Evolutionary conservation across 495 filamentous ascomycete species (phyloP), one percentile per base, ranked within the genome.

Genomic region (Immersiella caudata): DNA sequence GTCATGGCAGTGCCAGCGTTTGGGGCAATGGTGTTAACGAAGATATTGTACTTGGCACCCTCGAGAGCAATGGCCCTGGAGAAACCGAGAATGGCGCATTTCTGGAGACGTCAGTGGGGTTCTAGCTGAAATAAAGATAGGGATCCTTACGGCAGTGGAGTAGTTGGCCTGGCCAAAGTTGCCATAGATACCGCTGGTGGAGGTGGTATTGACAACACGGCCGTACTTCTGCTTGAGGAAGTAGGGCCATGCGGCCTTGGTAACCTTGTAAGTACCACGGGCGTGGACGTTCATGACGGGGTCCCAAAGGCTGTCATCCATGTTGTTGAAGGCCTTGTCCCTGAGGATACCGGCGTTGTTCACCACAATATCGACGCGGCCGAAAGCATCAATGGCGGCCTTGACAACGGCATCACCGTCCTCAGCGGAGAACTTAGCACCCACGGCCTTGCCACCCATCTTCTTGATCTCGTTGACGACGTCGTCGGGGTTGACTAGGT

Each of bases 81-180:
- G 82, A 99, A 91, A 63, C 95, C 95, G 29, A 99, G 88, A 71
- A 99, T 99, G 78, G 91, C 96, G 67, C 89, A 86, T 88, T 99
- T 99, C 85, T 87, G 63, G 9, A 51, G 29, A 1, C 26, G 60
- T 74, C 24, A 76, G 72, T 58, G 33, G 67, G 76, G 71, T 61
- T 55, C 55, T 26, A 20, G 18, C 40, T 46, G 11, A 46, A 5
- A 11, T 59, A 16, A 29, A 1, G 36, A 6, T 61, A 59, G 6
- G 33, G 58, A 5, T n/a, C 81, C 88, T 78, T 87, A 90, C 88
- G 21, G 96, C 95, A 62, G 94, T 91, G 61, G 95, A 88, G 79
- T 99, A 99, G 83, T 99, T 98, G 73, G 95, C 93, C 82, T 99
- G 95, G 64, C 95, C 95, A 73, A 99, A 99, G 85, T 97, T 99